These are phyloP conservation scores for Aspergillus cavernicola DNA, from an alignment of 495 filamentous ascomycete genomes.

Conservation along the genomic window DNA sequence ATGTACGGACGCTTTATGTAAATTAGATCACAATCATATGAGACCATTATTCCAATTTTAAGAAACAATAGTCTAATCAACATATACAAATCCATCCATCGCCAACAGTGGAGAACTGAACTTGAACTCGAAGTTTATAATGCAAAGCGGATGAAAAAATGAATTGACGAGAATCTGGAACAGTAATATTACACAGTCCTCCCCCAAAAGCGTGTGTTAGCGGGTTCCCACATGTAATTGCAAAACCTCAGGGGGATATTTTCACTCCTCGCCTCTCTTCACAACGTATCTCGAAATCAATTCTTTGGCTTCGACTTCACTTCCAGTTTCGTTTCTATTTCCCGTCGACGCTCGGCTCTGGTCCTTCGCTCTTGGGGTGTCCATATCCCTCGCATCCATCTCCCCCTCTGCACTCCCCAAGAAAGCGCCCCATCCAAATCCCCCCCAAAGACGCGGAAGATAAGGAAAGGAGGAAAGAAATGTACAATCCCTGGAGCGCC, in stretches of 20 bases:
- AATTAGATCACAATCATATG: constrained; percentile 12
- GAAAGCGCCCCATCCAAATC: too few relatives aligned
- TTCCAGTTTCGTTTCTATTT: neutral
- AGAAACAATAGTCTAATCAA: too few relatives aligned
- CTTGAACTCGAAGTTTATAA: too few relatives aligned
- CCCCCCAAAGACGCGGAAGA: too few relatives aligned
- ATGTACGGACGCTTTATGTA: constrained; percentile 16
- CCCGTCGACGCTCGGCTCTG: too few relatives aligned
- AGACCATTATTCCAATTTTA: neutral
- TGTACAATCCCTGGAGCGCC: constrained; percentile 25
- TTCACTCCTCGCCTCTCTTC: neutral
- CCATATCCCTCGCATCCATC: neutral
- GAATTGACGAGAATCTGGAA: neutral
- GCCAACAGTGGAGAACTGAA: too few relatives aligned
- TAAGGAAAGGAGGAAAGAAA: neutral
- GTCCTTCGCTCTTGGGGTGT: neutral
- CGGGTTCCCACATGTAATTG: constrained; percentile 17
- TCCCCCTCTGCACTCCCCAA: neutral
- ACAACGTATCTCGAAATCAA: constrained; percentile 3
- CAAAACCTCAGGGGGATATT: constrained; percentile 16
- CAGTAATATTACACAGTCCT: neutral
- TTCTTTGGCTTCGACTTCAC: too few relatives aligned
- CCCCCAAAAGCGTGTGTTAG: neutral
- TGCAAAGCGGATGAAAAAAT: neutral
- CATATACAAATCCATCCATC: too few relatives aligned